Evolutionary conservation across 2,329 filamentous ascomycete genomes (phyloP), one percentile per base, ranked within the genome.

Genomic region (Trichophyton equinum): DNA sequence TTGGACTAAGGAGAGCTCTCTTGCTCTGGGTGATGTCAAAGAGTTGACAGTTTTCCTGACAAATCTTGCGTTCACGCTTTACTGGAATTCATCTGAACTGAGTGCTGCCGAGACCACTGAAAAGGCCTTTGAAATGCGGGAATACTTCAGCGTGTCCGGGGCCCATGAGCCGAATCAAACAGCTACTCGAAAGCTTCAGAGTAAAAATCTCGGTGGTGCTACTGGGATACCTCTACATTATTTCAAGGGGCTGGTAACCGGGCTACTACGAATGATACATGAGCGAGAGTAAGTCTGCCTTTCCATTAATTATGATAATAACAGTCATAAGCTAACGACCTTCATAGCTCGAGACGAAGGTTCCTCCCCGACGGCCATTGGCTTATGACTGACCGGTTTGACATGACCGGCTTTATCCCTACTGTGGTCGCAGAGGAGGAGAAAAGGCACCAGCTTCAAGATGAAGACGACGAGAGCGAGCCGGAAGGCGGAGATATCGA

Each of bases 371-470:
- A 80, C n/a, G 82, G 85, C 57, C 91, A 96, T 71, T 99, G 94
- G 94, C 79, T 97, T 40, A 97, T 97, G 91, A 94, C 88, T 0
- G 86, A 85, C 63, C 79, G 80, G 20, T 89, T 97, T 61, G 88
- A 96, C 68, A 94, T 96, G 86, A 85, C 87, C 64, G 84, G 87
- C 0, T 97, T 97, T 68, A 87, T 96, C 53, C 81, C 84, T 7
- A 87, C 89, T 1, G 91, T 97, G 1, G 91, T 96, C 2, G 80
- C 85, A 53, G 94, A 99, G 73, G 91, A 96, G 70, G 86, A 95
- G 70, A 82, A 78, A 57, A 81, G 88, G 40, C 87, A 89, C 68
- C 81, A 85, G 61, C 81, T 91, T 11, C 78, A 85, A 61, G 80
- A 80, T 42, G 84, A 82, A 2, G 83, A 83, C 1, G 8, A 78